A percentile compares a stretch with the other conserved stretches of the same genome.
phyloP scores from a whole-genome alignment of 345 rosid species.

The Syzygium aqueum region DNA sequence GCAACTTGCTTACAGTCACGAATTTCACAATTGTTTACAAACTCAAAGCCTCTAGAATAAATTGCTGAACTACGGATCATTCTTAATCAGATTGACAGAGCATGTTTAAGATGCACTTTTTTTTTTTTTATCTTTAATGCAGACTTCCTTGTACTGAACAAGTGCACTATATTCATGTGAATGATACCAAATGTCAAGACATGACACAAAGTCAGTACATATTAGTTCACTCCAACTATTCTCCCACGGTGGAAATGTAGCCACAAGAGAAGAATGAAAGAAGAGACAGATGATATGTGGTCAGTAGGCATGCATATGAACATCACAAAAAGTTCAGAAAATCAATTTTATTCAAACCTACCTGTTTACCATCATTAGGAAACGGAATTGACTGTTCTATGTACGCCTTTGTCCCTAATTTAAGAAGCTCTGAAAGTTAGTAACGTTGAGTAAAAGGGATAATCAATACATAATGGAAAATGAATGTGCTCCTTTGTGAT shows the following conservation, averaged over 20 bases:
- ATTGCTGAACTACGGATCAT: background rate
- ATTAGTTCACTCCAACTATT: background rate
- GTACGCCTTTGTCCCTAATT: constrained; percentile 11
- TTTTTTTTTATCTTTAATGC: background rate
- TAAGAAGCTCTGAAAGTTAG: background rate
- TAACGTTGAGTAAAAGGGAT: background rate
- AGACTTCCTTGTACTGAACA: background rate
- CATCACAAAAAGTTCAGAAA: background rate
- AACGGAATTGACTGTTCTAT: constrained; percentile 10
- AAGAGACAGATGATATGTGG: background rate
- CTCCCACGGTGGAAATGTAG: background rate
- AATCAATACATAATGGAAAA: background rate
- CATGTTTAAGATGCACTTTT: background rate
- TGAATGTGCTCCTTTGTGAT: background rate
- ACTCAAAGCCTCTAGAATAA: background rate
- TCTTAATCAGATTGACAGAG: background rate
- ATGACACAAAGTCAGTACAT: background rate
- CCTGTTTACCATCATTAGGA: constrained; percentile 14
- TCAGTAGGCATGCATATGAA: background rate
- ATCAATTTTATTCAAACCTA: background rate
- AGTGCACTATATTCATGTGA: background rate
- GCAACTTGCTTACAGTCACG: background rate
- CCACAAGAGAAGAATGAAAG: background rate
- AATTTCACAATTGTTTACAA: background rate
- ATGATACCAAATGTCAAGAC: background rate